phyloP scores from a whole-genome alignment of 768 basidiomycete genomes.

The Suillus weaverae region DNA sequence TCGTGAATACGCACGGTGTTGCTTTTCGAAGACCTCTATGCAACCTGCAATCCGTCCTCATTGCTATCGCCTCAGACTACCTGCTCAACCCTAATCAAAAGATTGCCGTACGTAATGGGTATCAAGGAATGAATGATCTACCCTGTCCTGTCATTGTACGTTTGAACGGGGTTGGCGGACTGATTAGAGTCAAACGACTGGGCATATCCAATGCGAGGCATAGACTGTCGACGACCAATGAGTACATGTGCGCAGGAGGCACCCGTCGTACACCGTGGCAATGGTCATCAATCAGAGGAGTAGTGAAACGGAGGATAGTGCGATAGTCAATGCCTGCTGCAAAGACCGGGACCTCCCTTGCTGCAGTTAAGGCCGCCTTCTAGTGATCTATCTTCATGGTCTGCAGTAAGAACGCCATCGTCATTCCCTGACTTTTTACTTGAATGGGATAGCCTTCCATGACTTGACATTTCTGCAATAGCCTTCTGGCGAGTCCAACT shows the following conservation, averaged over 20 bases:
- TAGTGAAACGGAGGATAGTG: not conserved
- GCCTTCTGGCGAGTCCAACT: constrained; percentile 31
- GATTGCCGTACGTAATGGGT: not conserved
- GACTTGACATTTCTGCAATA: constrained; percentile 15
- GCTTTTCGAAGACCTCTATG: not conserved
- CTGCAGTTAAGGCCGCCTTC: not conserved
- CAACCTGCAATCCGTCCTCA: not conserved
- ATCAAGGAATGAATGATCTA: not conserved
- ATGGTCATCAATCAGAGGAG: not conserved
- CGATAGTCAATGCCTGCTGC: not conserved
- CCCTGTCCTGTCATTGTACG: not conserved
- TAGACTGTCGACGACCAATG: not conserved
- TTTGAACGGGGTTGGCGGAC: not conserved
- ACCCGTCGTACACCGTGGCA: not conserved
- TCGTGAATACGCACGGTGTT: not conserved
- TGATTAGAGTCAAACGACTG: not conserved
- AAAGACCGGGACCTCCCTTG: not conserved
- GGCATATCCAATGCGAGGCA: not conserved
- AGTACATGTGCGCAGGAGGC: not conserved
- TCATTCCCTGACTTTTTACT: not conserved
- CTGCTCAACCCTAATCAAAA: not conserved
- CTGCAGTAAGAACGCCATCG: not conserved
- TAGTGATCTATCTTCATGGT: not conserved
- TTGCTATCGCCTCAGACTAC: not conserved
- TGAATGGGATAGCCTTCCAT: not conserved